Base-by-base conservation (phyloP, 2,329 filamentous ascomycete species). In the Fonsecaea multimorphosa region DNA sequence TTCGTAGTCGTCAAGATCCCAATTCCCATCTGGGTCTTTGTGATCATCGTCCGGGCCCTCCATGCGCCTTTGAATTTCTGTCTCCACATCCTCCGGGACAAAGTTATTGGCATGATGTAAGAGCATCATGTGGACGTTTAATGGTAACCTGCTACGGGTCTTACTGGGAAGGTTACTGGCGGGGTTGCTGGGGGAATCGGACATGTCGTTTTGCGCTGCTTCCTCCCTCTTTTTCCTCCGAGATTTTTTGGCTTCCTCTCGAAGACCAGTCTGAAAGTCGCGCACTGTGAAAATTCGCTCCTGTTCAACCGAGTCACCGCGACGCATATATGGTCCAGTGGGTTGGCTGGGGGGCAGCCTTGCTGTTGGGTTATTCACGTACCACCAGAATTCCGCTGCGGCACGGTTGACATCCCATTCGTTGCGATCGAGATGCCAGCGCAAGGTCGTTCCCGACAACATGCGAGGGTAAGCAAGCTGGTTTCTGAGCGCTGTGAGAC, bases 401-500 rank as follows among this genome's bases (percentile, higher is more conserved):
- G 66, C 58, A 16, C 55, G 54, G 58, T 65, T 65, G 44, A 68
- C 63, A 52, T 68, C 56, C 66, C 66, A 68, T 1, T 36, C 31
- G 22, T 49, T 46, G 2, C 36, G 29, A 3, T 31, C 49, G 29
- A 68, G 63, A 53, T 62, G 34, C 8, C 24, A 32, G 3, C 36
- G 16, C 16, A 68, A 19, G 1, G 31, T 44, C 8, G n/a, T 22
- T 24, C 19, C 3, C 3, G 38, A 22, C 24, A 59, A 31, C 12
- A 32, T 53, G 32, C 57, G 58, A 29, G 66, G 58, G 22, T 58
- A 64, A 22, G 62, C 52, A 16, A 65, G 31, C 51, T 68, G 63
- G 51, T 59, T 58, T 24, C 66, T 44, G 19, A 68, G 51, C 4
- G 66, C 62, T 14, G 38, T 54, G 8, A 49, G 9, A 24, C 19